phyloP scores from a whole-genome alignment of 495 filamentous ascomycete species.

The Penicillium crystallinum region DNA sequence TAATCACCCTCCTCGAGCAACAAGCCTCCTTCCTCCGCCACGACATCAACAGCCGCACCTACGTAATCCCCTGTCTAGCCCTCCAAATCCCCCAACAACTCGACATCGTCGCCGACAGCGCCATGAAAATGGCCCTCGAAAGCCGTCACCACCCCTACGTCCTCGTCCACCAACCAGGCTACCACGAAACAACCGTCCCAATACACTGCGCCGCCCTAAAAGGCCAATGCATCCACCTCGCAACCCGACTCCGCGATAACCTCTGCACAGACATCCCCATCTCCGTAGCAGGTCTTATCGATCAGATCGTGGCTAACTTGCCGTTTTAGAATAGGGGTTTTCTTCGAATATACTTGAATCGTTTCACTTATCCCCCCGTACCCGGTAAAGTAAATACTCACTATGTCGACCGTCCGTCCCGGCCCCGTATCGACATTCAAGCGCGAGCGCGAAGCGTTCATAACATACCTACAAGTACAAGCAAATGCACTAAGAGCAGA shows the following conservation, averaged over 20 bases:
- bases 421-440: neutral
- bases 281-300: neutral
- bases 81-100: neutral
- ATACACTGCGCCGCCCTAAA: slow-evolving; percentile 1
- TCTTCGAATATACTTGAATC: neutral
- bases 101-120: neutral
- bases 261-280: neutral
- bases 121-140: neutral
- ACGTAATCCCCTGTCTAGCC: neutral
- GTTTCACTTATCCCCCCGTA: neutral
- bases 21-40: neutral
- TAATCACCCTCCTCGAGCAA: neutral
- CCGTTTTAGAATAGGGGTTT: neutral
- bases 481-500: neutral
- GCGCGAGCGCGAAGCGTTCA: neutral
- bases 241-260: neutral
- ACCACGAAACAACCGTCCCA: neutral
- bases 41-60: neutral
- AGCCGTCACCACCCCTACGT: neutral
- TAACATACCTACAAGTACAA: neutral
- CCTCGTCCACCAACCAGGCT: neutral
- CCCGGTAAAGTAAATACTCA: neutral
- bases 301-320: neutral
- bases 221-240: neutral
- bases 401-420: neutral